Base-by-base conservation (phyloP, 2,329 filamentous ascomycete genomes). In the Emmonsia crescens region DNA sequence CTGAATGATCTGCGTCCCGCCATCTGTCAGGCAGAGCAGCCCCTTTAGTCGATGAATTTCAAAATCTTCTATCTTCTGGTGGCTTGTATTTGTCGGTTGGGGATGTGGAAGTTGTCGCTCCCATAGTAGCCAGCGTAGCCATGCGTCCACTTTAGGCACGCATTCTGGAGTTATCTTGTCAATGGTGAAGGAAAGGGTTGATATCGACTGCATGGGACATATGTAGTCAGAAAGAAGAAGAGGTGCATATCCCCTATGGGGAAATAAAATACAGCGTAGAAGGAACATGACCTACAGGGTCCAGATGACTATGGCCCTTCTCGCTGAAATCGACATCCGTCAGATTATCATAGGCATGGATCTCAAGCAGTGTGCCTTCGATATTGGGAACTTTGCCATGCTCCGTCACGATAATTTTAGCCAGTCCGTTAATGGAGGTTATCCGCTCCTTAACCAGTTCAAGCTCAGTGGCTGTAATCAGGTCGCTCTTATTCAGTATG, bases 41-140 rank as follows among this genome's bases (percentile, higher is more conserved):
- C 91, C 93, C 73, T 99, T 99, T 42, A 91, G 78, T 14, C 94
- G 84, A 71, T 99, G 93, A 27, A 97, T 86, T 69, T 96, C 91
- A 65, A 95, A 89, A 3, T 73, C 51, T 60, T 73, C 62, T 49
- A 68, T 66, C 33, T 64, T 42, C 27, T 10, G 27, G 2, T n/a
- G 29, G n/a, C 29, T 33, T n/a, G 33, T 29, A 9, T 54, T 42
- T 8, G 46, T 59, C 51, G 48, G 60, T n/a, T 65, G 54, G 2
- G 52, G 38, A 8, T 72, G 74, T 21, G 46, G 46, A 49, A 76
- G 67, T 14, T 54, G 67, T 61, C 56, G 73, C 66, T 96, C 90
- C 94, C 94, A 99, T 1, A 97, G 79, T 1, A 96, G 77, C 1
- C 85, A 86, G 61, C 89, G 84, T 33, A 99, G 79, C 90, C 92